A percentile compares a stretch with the other conserved stretches of the same genome.
These are phyloP conservation scores for Lactifluus pinguis DNA, from an alignment of 768 basidiomycete genomes.

Conservation along the genomic window DNA sequence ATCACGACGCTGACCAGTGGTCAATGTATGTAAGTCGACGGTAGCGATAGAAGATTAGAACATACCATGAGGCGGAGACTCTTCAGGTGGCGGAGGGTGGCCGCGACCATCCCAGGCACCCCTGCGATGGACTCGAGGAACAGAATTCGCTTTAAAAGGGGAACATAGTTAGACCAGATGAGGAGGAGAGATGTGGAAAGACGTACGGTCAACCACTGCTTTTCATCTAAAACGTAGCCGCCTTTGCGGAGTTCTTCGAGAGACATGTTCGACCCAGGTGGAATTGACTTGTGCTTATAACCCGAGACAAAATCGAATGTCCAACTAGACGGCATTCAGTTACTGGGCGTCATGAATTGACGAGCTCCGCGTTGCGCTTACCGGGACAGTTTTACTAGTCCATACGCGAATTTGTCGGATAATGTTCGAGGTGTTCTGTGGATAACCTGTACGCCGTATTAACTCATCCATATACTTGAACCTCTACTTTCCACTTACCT, in stretches of 20 bases:
- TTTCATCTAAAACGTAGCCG: constrained; percentile 65
- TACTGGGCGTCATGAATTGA: not conserved
- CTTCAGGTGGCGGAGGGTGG: constrained; percentile 76
- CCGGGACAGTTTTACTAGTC: constrained; percentile 51
- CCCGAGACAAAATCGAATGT: constrained; percentile 80
- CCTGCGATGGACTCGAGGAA: constrained; percentile 88
- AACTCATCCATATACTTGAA: not conserved
- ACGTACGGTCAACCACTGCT: constrained; percentile 68
- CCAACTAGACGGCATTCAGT: constrained; percentile 30
- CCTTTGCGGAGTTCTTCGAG: constrained; percentile 63
- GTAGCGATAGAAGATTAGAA: constrained; percentile 2
- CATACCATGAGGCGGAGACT: constrained; percentile 81
- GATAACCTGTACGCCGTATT: constrained; percentile 44
- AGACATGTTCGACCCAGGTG: constrained; percentile 53
- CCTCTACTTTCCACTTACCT: constrained; percentile 33
- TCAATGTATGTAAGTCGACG: not conserved
- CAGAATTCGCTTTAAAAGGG: constrained; percentile 37
- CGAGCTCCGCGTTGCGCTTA: constrained; percentile 16
- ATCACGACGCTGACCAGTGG: constrained; percentile 35
- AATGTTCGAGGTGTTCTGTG: constrained; percentile 54
- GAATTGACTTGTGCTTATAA: constrained; percentile 69
- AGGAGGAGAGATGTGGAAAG: not conserved
- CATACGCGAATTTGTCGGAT: constrained; percentile 63
- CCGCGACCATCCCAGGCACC: constrained; percentile 94
- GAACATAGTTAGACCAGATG: constrained; percentile 25